Evolutionary conservation across 2,329 filamentous ascomycete species (phyloP).

Genomic region (Fusarium verrucosum): DNA sequence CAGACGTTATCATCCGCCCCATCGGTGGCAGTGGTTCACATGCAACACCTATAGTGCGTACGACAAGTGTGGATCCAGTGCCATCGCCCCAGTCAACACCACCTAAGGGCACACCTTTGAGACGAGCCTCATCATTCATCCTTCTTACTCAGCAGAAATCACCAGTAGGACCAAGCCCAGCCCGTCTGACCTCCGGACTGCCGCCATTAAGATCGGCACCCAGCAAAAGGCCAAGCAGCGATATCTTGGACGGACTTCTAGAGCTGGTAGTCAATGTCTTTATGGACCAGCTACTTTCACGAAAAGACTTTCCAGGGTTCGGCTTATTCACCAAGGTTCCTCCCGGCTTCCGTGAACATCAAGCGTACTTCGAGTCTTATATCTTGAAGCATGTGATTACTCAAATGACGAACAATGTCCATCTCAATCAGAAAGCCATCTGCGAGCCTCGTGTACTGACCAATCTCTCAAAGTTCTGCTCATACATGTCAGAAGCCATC

Average conservation of each 20-base stretch:
- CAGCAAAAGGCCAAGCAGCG: conserved; percentile 67
- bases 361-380: conserved; percentile 94
- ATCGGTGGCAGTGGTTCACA: conserved; percentile 65
- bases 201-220: conserved; percentile 56
- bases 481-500: conserved; percentile 86
- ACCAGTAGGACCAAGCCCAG: conserved; percentile 65
- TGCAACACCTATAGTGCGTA: conserved; percentile 76
- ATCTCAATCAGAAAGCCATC: conserved; percentile 75
- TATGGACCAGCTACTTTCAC: conserved; percentile 81
- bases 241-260: conserved; percentile 78
- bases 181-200: conserved; percentile 63
- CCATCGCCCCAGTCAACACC: conserved; percentile 58
- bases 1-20: conserved; percentile 84
- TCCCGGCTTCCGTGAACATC: conserved; percentile 91
- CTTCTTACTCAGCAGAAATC: conserved; percentile 78
- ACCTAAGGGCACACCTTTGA: conserved; percentile 69
- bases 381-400: conserved; percentile 79
- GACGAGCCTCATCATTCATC: conserved; percentile 89
- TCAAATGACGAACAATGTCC: conserved; percentile 74
- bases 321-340: conserved; percentile 87
- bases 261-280: conserved; percentile 84
- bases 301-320: conserved; percentile 92
- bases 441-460: conserved; percentile 85
- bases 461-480: conserved; percentile 83
- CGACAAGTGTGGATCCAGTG: conserved; percentile 66